Base-by-base conservation (phyloP, 2,329 filamentous ascomycete species). In the Cytospora piceicola region DNA sequence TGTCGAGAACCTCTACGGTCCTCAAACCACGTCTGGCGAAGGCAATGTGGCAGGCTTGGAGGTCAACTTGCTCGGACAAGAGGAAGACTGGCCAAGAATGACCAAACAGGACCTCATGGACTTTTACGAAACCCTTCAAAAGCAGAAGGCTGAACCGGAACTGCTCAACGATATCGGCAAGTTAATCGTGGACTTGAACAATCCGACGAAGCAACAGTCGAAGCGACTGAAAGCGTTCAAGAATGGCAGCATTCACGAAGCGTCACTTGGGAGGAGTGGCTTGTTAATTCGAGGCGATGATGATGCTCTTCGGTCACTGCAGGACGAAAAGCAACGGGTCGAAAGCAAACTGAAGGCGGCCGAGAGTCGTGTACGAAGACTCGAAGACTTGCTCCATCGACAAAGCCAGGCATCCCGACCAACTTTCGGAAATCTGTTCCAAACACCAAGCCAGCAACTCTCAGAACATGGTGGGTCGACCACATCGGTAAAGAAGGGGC, bases 201-300 rank as follows among this genome's bases (percentile, higher is more conserved):
- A 85, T 64, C 93, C 94, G 3, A 95, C 92, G 0, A 93, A 90
- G 71, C 92, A 95, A 75, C 94, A 96, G 74, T 87, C 89, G 67
- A 94, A 93, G 76, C 88, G 93, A 65, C 87, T 95, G 8, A 96
- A 94, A 75, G 93, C 93, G 6, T 98, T 99, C 81, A 97, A 97
- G 75, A 95, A 96, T 74, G 95, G 95, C 20, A 98, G 95, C 74
- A 86, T 98, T 46, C 93, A 97, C 72, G 95, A 98, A 75, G 90
- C 90, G n/a, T 88, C 87, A 3, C 85, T 97, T 68, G 93, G 93
- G n/a, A 88, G 90, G 72, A 96, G 92, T 70, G 94, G 93, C 1
- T 84, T 97, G 12, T 79, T 97, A 72, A 86, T 96, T 17, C 88
- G 92, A 49, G 93, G 92, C n/a, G 91, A 95, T 68, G 93, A 96